These are phyloP conservation scores for Entomortierella chlamydospora DNA, from an alignment of 192 early-diverging fungal genomes.

Conservation along the genomic window DNA sequence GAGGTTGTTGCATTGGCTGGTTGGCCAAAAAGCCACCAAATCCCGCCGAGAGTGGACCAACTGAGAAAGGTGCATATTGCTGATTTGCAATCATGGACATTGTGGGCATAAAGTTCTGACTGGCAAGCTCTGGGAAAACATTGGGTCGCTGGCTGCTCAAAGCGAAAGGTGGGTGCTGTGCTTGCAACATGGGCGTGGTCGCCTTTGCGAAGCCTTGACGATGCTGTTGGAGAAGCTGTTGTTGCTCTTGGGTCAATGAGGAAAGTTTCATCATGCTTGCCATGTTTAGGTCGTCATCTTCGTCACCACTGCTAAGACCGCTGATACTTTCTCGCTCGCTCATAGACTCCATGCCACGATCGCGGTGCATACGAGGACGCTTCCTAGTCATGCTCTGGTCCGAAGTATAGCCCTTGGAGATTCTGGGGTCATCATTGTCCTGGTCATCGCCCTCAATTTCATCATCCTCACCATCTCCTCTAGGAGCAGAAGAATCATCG, in stretches of 20 bases:
- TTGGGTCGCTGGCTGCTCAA: constrained; percentile 10
- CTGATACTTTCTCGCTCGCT: constrained; percentile 51
- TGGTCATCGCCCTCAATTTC: constrained; percentile 33
- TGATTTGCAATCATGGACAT: constrained; percentile 21
- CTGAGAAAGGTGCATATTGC: constrained; percentile 16
- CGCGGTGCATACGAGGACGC: constrained; percentile 32
- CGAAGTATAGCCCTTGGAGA: constrained; percentile 42
- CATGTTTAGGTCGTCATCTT: constrained; percentile 38
- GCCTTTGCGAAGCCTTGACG: constrained; percentile 17
- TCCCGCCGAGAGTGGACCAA: constrained; percentile 35
- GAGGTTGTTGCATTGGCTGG: constrained; percentile 27
- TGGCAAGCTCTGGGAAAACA: constrained; percentile 28
- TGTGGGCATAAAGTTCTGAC: constrained; percentile 25
- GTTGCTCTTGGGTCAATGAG: constrained; percentile 16
- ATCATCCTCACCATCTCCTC: constrained; percentile 39
- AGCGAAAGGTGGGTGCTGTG: constrained; percentile 28
- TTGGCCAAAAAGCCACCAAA: constrained; percentile 36
- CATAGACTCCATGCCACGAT: constrained; percentile 51
- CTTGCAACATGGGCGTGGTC: constrained; percentile 14
- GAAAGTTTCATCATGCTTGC: constrained; percentile 36
- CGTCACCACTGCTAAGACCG: constrained; percentile 44
- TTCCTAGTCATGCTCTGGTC: constrained; percentile 40
- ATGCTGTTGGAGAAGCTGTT: constrained; percentile 30
- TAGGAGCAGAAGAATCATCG: constrained; percentile 34
- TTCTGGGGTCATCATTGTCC: constrained; percentile 24